Evolutionary conservation across 495 filamentous ascomycete genomes (phyloP).

Genomic region (Neurospora africana): DNA sequence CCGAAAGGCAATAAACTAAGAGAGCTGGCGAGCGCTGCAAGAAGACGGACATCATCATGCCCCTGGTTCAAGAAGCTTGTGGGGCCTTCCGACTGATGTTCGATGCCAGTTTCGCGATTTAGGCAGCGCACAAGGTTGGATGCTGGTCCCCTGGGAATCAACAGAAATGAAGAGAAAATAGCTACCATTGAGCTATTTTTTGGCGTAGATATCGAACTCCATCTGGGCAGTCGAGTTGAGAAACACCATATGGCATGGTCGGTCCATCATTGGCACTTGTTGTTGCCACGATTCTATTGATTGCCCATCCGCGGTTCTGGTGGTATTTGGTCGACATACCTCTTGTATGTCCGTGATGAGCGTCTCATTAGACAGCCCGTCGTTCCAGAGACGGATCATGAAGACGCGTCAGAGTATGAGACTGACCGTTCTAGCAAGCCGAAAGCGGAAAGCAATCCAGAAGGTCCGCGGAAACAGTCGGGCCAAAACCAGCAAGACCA

Average conservation of each 20-base stretch:
- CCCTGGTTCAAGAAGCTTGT: not conserved
- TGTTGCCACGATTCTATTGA: not conserved
- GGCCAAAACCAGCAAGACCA: not conserved
- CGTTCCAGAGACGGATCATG: not conserved
- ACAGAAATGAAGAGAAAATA: not conserved
- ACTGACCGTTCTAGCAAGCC: not conserved
- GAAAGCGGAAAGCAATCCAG: not conserved
- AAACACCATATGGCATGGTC: not conserved
- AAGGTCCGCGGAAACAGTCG: not conserved
- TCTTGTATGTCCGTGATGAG: not conserved
- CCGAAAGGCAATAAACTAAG: not conserved
- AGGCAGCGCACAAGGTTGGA: not conserved
- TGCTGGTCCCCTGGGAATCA: not conserved
- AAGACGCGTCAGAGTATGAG: not conserved
- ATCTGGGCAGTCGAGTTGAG: not conserved
- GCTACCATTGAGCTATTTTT: not conserved
- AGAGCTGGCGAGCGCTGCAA: not conserved
- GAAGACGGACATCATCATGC: not conserved
- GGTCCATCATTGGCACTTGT: not conserved
- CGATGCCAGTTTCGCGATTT: not conserved
- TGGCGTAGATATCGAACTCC: not conserved
- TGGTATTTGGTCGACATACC: not conserved
- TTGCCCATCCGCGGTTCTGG: not conserved
- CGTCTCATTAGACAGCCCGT: not conserved
- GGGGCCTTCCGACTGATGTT: not conserved